Evolutionary conservation across 179 eudicot genomes (phyloP), one percentile per base, ranked within the genome.

Genomic region (Beta macrorhiza): DNA sequence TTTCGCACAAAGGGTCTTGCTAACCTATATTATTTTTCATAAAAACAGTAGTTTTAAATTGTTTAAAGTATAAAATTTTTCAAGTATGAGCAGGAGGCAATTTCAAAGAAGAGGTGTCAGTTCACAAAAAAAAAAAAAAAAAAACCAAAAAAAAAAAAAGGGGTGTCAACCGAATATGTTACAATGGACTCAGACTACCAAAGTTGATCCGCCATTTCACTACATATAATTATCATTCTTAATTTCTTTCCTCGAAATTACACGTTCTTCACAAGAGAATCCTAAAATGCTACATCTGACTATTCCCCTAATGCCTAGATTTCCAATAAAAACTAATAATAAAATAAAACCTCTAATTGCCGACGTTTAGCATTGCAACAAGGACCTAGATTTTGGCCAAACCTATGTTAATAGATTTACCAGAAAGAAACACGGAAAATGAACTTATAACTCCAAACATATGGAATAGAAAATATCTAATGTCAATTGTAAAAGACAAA

Each of bases 161-260:
- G 73, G 73, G 73, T 69, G 52, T 49, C 53, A 69, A 53, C 53
- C 7, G 76, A 56, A 57, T 51, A 9, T 59, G 65, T 15, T 57
- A 74, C 37, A 56, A 65, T 74, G 13, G 25, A 7, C 42, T 57
- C 47, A 74, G 44, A 55, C 9, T 22, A 74, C 19, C 63, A 55
- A 22, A 74, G 62, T 74, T 53, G 77, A 53, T 74, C 77, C 61
- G 19, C n/a, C 65, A 74, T 56, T 74, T 57, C 19, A 69, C 47
- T 44, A 25, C 8, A 44, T 42, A 42, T 69, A 42, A 44, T 68
- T 68, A 68, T 69, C n/a, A 42, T 42, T 42, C 51, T 69, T 10
- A 37, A 32, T 22, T 44, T 45, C 20, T 16, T 69, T 69, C 22
- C 52, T 16, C 13, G 20, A 69, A 68, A 69, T 14, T 19, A 69